Conservation (phyloP, 2,329 filamentous ascomycete species). For the Penicillium sp. region DNA sequence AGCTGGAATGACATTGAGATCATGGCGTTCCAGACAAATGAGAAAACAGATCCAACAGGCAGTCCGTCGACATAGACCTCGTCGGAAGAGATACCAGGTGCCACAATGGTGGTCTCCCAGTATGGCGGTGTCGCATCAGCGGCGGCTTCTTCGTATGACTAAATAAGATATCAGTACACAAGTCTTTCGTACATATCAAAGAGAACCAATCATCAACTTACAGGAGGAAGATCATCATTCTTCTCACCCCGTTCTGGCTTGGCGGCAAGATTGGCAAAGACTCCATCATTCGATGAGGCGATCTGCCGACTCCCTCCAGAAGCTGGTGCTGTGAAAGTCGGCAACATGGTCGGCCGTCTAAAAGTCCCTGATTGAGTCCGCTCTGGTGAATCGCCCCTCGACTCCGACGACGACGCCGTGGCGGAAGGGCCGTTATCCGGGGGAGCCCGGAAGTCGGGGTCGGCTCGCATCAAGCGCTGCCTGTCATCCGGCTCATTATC, state of each 20-base stretch:
- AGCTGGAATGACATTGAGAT: conserved; percentile 97
- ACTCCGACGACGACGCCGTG: conserved; percentile 23
- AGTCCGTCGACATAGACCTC: conserved; percentile 96
- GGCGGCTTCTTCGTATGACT: conserved; percentile 97
- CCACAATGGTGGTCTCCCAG: conserved; percentile 97
- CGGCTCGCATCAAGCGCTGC: conserved; percentile 72
- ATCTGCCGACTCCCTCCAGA: conserved; percentile 47
- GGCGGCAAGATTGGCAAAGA: conserved; percentile 89
- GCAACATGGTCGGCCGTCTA: conserved; percentile 47
- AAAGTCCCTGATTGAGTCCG: conserved; percentile 27
- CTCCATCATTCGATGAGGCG: conserved; percentile 77
- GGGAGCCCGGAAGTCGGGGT: conserved; percentile 28
- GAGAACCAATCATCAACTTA: conserved; percentile 44
- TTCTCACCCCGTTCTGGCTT: conserved; percentile 76
- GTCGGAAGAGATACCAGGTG: conserved; percentile 80
- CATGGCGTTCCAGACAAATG: conserved; percentile 70
- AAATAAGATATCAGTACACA: conserved; percentile 8
- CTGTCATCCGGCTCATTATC: conserved; percentile 69
- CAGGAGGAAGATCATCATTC: conserved; percentile 84
- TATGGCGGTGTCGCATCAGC: conserved; percentile 93
- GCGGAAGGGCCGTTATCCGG: conserved; percentile 23
- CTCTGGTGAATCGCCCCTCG: conserved; percentile 15
- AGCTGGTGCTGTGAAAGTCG: conserved; percentile 40
- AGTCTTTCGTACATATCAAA: background rate
- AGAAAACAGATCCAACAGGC: conserved; percentile 78